Conservation (phyloP, 1,284 basidiomycete species). For the Lentinus polychrous region DNA sequence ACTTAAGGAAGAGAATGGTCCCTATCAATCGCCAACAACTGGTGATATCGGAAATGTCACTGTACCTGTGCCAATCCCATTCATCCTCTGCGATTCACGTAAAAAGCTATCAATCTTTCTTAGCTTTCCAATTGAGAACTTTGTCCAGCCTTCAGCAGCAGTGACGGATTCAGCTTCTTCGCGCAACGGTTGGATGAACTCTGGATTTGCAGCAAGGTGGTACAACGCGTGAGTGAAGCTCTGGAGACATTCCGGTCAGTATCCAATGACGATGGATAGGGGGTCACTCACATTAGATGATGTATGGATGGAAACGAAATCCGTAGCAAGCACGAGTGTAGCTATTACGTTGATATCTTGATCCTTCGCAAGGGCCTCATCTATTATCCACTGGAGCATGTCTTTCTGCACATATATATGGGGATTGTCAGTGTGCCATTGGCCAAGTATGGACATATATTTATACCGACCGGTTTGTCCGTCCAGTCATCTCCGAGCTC, state of each 20-base stretch:
- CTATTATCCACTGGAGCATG: constrained; percentile 1
- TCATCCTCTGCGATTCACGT: constrained; percentile 14
- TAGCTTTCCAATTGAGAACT: constrained; percentile 18
- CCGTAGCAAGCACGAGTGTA: neutral
- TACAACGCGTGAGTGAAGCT: constrained; percentile 21
- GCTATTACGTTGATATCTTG: neutral
- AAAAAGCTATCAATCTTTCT: constrained; percentile 22
- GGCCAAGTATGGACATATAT: no score
- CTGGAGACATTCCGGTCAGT: constrained; percentile 7
- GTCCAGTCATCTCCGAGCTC: constrained; percentile 29
- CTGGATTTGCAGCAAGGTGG: constrained; percentile 17
- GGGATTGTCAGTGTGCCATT: neutral
- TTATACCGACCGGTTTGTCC: no score
- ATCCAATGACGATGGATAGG: neutral
- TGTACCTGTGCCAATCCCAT: constrained; percentile 8
- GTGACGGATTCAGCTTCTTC: constrained; percentile 17
- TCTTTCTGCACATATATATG: neutral
- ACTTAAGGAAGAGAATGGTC: neutral
- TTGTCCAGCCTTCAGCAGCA: constrained; percentile 14
- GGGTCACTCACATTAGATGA: neutral
- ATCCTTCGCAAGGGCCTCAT: neutral
- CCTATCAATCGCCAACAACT: neutral
- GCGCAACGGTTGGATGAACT: constrained; percentile 17
- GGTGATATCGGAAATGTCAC: neutral
- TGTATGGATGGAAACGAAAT: constrained; percentile 3